Conservation (phyloP, 495 filamentous ascomycete species). For the Jackrogersella minutella region DNA sequence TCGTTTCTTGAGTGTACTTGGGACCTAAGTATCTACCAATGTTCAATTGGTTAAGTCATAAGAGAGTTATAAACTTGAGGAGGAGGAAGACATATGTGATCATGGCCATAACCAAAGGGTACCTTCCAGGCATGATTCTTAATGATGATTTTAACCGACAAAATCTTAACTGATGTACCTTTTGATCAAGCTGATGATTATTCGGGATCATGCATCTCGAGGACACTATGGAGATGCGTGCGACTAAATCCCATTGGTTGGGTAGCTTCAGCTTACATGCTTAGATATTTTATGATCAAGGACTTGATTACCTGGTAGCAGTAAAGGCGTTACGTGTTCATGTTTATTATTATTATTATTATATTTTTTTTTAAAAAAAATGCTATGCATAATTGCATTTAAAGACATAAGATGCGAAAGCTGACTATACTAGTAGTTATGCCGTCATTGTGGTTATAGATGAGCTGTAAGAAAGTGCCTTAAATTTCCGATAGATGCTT, state of each 20-base stretch:
- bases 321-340: too few species aligned
- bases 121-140: not conserved
- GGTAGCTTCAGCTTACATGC: not conserved
- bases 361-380: too few species aligned
- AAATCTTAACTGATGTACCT: not conserved
- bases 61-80: not conserved
- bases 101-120: conserved; percentile 11
- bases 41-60: conserved; percentile 2
- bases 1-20: not conserved
- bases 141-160: conserved; percentile 6
- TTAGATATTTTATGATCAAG: conserved; percentile 1
- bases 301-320: conserved; percentile 19
- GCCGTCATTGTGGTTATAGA: too few species aligned
- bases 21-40: conserved; percentile 1
- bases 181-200: conserved; percentile 22
- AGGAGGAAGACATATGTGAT: conserved; percentile 18
- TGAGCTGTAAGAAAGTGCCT: too few species aligned
- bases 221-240: not conserved
- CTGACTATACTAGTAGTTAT: too few species aligned
- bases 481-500: too few species aligned
- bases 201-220: not conserved
- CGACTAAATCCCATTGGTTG: conserved; percentile 10
- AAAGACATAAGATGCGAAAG: too few species aligned
- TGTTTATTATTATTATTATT: too few species aligned
- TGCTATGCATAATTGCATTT: too few species aligned